Conservation (phyloP, 2,329 filamentous ascomycete genomes). For the Grosmannia penicillata region DNA sequence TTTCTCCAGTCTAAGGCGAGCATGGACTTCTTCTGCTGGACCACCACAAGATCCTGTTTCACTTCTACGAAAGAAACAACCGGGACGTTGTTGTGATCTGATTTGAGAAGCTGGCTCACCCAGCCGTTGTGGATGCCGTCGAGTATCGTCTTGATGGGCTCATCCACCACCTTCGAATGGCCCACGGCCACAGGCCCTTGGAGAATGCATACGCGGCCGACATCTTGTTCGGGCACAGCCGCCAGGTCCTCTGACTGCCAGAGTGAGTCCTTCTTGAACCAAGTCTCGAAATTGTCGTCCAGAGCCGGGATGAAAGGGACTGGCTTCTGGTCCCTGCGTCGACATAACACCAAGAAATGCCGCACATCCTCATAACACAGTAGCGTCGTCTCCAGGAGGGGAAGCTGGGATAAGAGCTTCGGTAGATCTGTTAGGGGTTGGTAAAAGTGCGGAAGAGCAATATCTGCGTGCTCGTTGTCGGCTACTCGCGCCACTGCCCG, state of each 20-base stretch:
- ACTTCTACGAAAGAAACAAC: conserved; percentile 89
- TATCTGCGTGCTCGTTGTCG: no score
- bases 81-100: conserved; percentile 63
- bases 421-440: conserved; percentile 62
- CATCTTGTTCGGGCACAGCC: conserved; percentile 89
- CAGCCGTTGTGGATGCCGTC: conserved; percentile 82
- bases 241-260: conserved; percentile 98
- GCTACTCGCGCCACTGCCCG: conserved; percentile 96
- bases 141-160: conserved; percentile 89
- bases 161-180: conserved; percentile 78
- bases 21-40: no score
- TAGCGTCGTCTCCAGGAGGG: conserved; percentile 75
- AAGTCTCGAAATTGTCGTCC: conserved; percentile 96
- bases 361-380: conserved; percentile 98
- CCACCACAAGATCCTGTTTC: no score
- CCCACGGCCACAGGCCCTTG: conserved; percentile 91
- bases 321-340: conserved; percentile 86
- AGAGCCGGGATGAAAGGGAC: conserved; percentile 91
- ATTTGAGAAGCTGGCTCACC: conserved; percentile 62
- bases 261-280: conserved; percentile 99
- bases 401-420: conserved; percentile 72
- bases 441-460: conserved; percentile 60
- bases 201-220: conserved; percentile 87
- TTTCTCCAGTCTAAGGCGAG: no score
- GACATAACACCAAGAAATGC: conserved; percentile 86